These are phyloP conservation scores for Penicillium sp. DNA, from an alignment of 2,329 filamentous ascomycete species.

Conservation along the genomic window DNA sequence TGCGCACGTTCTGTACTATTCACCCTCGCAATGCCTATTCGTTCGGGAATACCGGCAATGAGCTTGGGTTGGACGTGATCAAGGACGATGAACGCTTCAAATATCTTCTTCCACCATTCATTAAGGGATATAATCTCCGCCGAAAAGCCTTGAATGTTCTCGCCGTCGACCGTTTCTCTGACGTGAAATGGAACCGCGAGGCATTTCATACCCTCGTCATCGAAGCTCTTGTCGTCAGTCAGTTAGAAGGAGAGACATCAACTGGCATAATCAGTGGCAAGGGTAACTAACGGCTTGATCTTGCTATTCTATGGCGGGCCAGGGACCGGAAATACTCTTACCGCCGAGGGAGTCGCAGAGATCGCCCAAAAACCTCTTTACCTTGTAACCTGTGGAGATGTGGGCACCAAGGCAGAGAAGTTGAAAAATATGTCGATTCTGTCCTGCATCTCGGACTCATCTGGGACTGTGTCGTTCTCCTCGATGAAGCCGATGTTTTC, in stretches of 20 bases:
- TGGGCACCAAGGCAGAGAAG: not conserved
- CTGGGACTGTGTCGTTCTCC: slow-evolving; percentile 1
- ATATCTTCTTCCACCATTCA: too few relatives aligned
- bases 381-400: not conserved
- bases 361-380: not conserved
- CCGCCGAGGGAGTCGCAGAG: not conserved
- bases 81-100: too few relatives aligned
- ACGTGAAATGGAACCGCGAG: not conserved
- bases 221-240: not conserved
- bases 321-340: not conserved
- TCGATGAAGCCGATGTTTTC: slow-evolving; percentile 4
- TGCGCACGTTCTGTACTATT: too few relatives aligned
- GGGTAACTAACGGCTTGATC: too few relatives aligned
- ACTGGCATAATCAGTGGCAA: not conserved
- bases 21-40: too few relatives aligned
- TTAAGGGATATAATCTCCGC: too few relatives aligned
- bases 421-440: not conserved
- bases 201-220: not conserved
- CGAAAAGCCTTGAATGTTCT: too few relatives aligned
- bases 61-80: too few relatives aligned
- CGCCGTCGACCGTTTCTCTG: too few relatives aligned
- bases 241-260: not conserved
- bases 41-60: too few relatives aligned
- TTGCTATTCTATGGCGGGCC: too few relatives aligned
- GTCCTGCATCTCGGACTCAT: not conserved